Evolutionary conservation across 495 filamentous ascomycete genomes (phyloP).

Genomic region (Margaritispora aquatica): DNA sequence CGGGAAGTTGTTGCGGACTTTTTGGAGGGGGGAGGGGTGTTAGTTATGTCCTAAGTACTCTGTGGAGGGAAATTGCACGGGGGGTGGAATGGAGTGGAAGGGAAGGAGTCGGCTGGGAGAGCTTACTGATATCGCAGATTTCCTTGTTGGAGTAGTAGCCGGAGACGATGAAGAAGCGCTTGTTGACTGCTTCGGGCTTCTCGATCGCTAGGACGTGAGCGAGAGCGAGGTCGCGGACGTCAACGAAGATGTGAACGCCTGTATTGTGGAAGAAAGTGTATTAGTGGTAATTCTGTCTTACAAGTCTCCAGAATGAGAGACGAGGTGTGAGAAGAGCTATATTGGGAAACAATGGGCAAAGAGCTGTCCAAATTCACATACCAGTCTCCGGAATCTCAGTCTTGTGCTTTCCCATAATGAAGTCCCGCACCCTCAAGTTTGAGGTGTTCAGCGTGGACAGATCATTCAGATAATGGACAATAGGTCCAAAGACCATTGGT

Average conservation of each 20-base stretch:
- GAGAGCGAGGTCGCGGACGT: conserved; percentile 59
- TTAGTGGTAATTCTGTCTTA: too few species aligned
- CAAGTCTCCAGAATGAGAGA: too few species aligned
- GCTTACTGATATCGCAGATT: conserved; percentile 54
- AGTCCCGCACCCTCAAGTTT: conserved; percentile 44
- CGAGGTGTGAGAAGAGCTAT: too few species aligned
- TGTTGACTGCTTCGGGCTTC: conserved; percentile 54
- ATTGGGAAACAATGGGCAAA: too few species aligned
- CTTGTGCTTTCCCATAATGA: conserved; percentile 58
- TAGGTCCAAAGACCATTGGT: conserved; percentile 67
- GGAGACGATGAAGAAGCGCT: conserved; percentile 64
- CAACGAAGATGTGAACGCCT: conserved; percentile 52
- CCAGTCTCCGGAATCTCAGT: conserved; percentile 50
- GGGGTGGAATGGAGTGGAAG: too few species aligned
- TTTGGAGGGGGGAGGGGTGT: too few species aligned
- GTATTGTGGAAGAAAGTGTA: too few species aligned
- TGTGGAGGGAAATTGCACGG: too few species aligned
- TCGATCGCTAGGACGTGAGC: conserved; percentile 70
- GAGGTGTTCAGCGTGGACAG: conserved; percentile 65
- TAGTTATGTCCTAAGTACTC: too few species aligned
- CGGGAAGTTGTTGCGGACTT: conserved; percentile 60
- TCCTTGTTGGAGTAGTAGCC: conserved; percentile 62
- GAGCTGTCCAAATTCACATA: too few species aligned
- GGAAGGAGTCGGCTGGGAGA: too few species aligned
- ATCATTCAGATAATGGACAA: conserved; percentile 56